A percentile compares a stretch with the other conserved stretches of the same genome.
Conservation (phyloP, 176 grass and related monocot species). For the Hordeum vulgare region DNA sequence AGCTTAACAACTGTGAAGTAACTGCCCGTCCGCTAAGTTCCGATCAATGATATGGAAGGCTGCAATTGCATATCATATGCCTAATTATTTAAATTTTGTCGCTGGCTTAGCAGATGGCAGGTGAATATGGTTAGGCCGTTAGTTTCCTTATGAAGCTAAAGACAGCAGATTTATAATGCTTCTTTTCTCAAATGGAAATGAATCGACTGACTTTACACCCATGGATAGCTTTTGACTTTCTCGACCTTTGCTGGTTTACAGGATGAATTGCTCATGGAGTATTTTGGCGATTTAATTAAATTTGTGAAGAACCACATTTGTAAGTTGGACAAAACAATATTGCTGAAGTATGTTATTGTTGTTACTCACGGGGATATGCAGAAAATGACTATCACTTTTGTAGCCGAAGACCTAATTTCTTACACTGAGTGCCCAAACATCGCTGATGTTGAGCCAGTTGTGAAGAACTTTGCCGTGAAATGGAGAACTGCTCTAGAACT, state of each 20-base stretch:
- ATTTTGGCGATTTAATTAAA: constrained; percentile 65
- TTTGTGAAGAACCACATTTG: constrained; percentile 61
- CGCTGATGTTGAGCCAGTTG: constrained; percentile 49
- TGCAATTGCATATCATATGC: neutral
- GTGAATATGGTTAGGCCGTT: neutral
- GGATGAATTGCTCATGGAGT: constrained; percentile 83
- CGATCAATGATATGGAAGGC: neutral
- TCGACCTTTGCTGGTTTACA: constrained; percentile 35
- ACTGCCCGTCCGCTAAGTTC: neutral
- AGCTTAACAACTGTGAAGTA: too few relatives aligned
- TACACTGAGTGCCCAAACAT: constrained; percentile 39
- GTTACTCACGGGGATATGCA: neutral
- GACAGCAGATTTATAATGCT: neutral
- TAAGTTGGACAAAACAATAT: constrained; percentile 42
- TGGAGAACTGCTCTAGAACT: constrained; percentile 72
- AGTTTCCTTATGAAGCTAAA: neutral
- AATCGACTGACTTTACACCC: neutral
- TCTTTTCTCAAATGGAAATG: neutral
- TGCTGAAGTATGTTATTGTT: neutral
- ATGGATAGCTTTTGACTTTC: neutral
- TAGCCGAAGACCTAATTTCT: constrained; percentile 69
- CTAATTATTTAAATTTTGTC: neutral
- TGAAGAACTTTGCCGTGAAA: constrained; percentile 71
- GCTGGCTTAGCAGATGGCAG: neutral
- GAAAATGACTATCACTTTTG: constrained; percentile 29